Percentiles rank a stretch among this genome's conserved stretches.
Evolutionary conservation across 148 eudicot genomes (phyloP).

Genomic region (Rhododendron henanense): DNA sequence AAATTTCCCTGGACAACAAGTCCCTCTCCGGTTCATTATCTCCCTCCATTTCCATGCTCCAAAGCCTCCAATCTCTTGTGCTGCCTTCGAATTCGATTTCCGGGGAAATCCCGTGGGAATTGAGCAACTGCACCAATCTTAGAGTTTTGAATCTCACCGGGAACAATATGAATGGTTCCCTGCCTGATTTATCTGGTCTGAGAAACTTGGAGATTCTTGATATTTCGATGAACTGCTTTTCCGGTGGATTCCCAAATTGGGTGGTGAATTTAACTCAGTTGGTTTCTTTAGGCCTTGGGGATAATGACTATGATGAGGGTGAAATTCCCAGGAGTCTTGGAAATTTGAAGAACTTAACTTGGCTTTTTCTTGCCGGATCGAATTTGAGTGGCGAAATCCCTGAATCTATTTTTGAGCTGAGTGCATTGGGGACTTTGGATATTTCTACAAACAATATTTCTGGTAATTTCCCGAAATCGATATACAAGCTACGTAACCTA

Average conservation of each 20-base stretch:
- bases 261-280: conserved; percentile 49
- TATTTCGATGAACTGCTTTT: conserved; percentile 57
- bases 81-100: conserved; percentile 43
- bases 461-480: conserved; percentile 54
- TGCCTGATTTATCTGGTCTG: conserved; percentile 71
- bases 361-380: conserved; percentile 46
- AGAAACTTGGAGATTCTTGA: conserved; percentile 57
- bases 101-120: conserved; percentile 48
- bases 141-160: conserved; percentile 59
- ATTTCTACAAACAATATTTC: conserved; percentile 53
- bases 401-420: conserved; percentile 54
- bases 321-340: conserved; percentile 59
- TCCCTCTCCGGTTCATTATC: conserved; percentile 58
- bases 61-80: conserved; percentile 48
- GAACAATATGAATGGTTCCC: conserved; percentile 56
- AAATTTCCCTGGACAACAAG: conserved; percentile 49
- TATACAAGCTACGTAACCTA: conserved; percentile 43
- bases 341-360: conserved; percentile 60
- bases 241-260: conserved; percentile 80
- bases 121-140: conserved; percentile 45
- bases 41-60: conserved; percentile 50
- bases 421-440: conserved; percentile 57
- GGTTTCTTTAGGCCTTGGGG: conserved; percentile 53
- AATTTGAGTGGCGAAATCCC: conserved; percentile 70
- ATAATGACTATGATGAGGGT: conserved; percentile 53